Percentiles rank a stretch among this genome's conserved stretches.
Evolutionary conservation across 345 rosid genomes (phyloP).

Genomic region (Aegle marmelos): DNA sequence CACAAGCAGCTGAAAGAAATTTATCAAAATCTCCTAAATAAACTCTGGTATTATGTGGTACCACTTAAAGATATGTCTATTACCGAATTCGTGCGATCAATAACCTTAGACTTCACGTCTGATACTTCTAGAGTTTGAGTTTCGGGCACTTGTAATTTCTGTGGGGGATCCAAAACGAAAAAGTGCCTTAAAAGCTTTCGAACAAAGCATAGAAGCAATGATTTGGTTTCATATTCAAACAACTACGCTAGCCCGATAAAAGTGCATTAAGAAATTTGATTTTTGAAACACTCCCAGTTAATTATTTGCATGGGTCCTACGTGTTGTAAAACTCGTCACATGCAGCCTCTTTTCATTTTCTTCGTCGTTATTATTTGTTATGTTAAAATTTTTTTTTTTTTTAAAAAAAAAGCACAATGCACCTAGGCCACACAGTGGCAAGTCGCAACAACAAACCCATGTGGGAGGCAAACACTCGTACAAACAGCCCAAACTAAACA

Average conservation of each 20-base stretch:
- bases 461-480: conserved; percentile 21
- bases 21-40: too few relatives aligned
- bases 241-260: neutral
- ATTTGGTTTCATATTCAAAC: neutral
- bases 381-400: too few relatives aligned
- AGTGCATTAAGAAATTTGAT: neutral
- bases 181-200: neutral
- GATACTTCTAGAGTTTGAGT: neutral
- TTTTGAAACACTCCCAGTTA: neutral
- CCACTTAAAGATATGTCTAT: too few relatives aligned
- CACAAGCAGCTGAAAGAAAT: too few relatives aligned
- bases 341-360: neutral
- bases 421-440: neutral
- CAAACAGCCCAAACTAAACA: neutral
- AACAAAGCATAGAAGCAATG: neutral
- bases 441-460: conserved; percentile 13
- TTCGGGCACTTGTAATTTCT: neutral
- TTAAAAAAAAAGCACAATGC: neutral
- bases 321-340: neutral
- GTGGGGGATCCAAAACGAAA: neutral
- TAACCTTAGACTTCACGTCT: neutral
- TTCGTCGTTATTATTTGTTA: neutral
- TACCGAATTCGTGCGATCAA: too few relatives aligned
- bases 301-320: neutral
- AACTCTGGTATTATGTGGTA: too few relatives aligned